Percentiles rank a stretch among this genome's conserved stretches.
Evolutionary conservation across 805 yeast species (phyloP).

Genomic region (Ogataea paraovalis): DNA sequence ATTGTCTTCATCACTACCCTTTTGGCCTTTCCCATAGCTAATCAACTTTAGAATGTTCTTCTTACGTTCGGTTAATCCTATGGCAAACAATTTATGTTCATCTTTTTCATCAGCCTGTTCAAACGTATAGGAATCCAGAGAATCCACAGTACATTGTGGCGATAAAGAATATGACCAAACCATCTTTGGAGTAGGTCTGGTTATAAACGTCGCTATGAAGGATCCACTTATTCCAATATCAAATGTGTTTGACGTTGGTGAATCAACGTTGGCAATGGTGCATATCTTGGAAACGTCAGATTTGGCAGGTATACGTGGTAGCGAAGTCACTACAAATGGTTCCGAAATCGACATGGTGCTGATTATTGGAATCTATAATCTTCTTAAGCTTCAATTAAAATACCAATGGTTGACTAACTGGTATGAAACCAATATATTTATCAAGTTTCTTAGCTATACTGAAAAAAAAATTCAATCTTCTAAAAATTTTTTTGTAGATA

Average conservation of each 20-base stretch:
- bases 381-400: background rate
- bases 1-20: slow-evolving; percentile 28
- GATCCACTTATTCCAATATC: slow-evolving; percentile 55
- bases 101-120: slow-evolving; percentile 15
- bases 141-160: slow-evolving; percentile 41
- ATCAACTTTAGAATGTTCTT: slow-evolving; percentile 27
- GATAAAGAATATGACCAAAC: slow-evolving; percentile 52
- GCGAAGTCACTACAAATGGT: slow-evolving; percentile 30
- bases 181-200: slow-evolving; percentile 55
- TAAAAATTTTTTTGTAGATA: background rate
- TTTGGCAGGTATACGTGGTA: slow-evolving; percentile 30
- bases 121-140: slow-evolving; percentile 34
- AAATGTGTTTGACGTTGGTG: slow-evolving; percentile 33
- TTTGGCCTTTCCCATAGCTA: slow-evolving; percentile 18
- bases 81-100: slow-evolving; percentile 27
- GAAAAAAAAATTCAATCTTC: background rate
- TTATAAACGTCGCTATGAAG: slow-evolving; percentile 45
- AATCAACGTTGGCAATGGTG: slow-evolving; percentile 22
- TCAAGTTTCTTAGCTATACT: background rate
- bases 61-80: slow-evolving; percentile 35
- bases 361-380: slow-evolving; percentile 4
- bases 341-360: slow-evolving; percentile 23
- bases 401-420: too few relatives aligned
- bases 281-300: slow-evolving; percentile 21
- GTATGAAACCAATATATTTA: slow-evolving; percentile 1